Base-by-base conservation (phyloP, 116 monocot species). In the Phalaenopsis hybrid region DNA sequence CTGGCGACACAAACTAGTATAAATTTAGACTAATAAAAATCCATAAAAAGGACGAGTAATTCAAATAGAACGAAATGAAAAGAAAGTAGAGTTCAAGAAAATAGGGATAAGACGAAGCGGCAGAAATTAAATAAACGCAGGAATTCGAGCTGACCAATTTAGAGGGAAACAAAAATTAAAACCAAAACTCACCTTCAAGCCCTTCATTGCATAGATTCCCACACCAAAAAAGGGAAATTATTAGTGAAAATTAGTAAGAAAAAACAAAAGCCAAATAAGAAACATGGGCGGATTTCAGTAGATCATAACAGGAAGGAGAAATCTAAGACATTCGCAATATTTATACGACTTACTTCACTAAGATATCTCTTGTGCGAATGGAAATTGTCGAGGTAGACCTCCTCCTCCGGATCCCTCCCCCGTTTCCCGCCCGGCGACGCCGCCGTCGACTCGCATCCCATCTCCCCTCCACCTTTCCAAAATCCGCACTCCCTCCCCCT, bases 361-460 rank as follows among this genome's bases (percentile, higher is more conserved):
- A 99, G 99, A 81, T 99, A 99, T 20, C 99, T 85, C 81, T 99
- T 99, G 82, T 94, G 94, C 37, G 94, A 92, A 59, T 95, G 95
- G 78, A 95, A 89, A 79, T 99, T 99, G 84, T 99, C 99, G 78
- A 99, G 83, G 84, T 91, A 99, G 57, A 95, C 82, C 86, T 99
- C 99, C 65, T 95, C 99, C 44, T 99, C 95, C n/a, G 94, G 91
- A 61, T 95, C 99, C 81, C 99, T 94, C 61, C 89, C 81, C 79
- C 99, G 85, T 88, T 99, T 99, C 68, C 86, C 88, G n/a, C 70
- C 77, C 10, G 84, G 78, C 65, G 90, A 84, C 20, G 84, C 48
- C 78, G 63, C 44, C 13, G 46, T 23, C 34, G 80, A 37, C 3
- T 23, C 52, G 17, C 77, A 77, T 52, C 28, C 77, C 77, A 77